Conservation (phyloP, 345 rosid species). For the Alliaria petiolata region DNA sequence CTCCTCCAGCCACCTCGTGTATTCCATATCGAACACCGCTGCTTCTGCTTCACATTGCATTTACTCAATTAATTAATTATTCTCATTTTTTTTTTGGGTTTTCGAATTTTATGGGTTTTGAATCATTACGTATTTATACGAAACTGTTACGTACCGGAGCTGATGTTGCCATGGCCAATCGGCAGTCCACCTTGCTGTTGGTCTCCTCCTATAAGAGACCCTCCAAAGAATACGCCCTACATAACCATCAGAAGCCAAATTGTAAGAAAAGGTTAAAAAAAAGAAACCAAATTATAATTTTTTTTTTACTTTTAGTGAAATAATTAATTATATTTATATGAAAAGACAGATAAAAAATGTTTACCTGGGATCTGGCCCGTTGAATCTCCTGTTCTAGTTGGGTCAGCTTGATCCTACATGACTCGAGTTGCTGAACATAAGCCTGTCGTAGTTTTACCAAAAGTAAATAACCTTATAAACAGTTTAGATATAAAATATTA, state of each 20-base stretch:
- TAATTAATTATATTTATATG: background rate
- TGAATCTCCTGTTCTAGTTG: conserved; percentile 95
- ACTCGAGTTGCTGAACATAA: conserved; percentile 92
- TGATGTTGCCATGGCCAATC: conserved; percentile 48
- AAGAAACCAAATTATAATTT: too few relatives aligned
- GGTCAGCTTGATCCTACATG: conserved; percentile 88
- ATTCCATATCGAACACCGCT: conserved; percentile 83
- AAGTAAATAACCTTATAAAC: background rate
- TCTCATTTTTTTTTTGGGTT: background rate
- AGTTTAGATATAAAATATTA: too few relatives aligned
- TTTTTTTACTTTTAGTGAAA: too few relatives aligned
- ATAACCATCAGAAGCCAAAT: conserved; percentile 6
- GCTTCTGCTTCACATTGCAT: conserved; percentile 50
- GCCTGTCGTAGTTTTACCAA: conserved; percentile 49
- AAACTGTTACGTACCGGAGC: conserved; percentile 48
- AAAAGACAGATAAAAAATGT: background rate
- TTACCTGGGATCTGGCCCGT: conserved; percentile 84
- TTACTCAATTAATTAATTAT: background rate
- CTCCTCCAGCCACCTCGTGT: conserved; percentile 86
- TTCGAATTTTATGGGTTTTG: background rate
- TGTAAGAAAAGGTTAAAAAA: too few relatives aligned
- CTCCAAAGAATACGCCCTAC: conserved; percentile 77
- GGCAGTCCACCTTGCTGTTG: conserved; percentile 58
- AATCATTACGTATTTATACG: background rate
- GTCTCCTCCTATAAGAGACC: conserved; percentile 55